Conservation (phyloP, 257 asterid genomes). For the Cynanchum wilfordii region DNA sequence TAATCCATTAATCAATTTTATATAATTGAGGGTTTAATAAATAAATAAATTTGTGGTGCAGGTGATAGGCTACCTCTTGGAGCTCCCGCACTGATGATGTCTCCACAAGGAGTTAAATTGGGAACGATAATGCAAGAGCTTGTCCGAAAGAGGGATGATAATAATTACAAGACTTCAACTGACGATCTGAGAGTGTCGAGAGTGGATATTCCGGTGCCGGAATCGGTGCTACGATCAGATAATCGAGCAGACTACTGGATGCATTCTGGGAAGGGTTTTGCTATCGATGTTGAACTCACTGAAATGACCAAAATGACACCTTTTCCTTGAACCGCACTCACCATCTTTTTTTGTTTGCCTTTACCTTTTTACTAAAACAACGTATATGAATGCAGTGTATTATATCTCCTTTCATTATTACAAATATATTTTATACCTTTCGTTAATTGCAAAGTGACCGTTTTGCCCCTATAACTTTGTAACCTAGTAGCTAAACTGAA, state of each 20-base stretch:
- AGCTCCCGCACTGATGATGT: conserved; percentile 72
- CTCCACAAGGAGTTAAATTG: conserved; percentile 64
- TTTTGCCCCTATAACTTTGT: too few species aligned
- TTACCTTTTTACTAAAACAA: too few species aligned
- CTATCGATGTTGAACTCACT: conserved; percentile 36
- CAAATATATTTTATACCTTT: too few species aligned
- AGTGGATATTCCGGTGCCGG: conserved; percentile 43
- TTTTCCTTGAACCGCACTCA: conserved; percentile 26
- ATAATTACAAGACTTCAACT: conserved; percentile 34
- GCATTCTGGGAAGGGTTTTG: conserved; percentile 54
- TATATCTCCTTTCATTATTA: too few species aligned
- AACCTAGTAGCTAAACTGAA: too few species aligned
- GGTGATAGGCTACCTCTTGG: conserved; percentile 66
- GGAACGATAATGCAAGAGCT: conserved; percentile 49
- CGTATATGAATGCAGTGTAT: too few species aligned
- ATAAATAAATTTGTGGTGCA: conserved; percentile 2
- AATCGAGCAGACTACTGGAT: conserved; percentile 69
- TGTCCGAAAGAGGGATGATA: conserved; percentile 46
- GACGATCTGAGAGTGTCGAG: conserved; percentile 32
- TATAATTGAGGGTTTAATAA: too few species aligned
- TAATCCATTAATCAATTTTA: too few species aligned
- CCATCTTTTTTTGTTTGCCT: too few species aligned
- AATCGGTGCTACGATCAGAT: conserved; percentile 19
- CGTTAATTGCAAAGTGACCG: too few species aligned
- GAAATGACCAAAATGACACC: conserved; percentile 36